Percentiles rank a stretch among this genome's conserved stretches.
Conservation (phyloP, 345 rosid species). For the Limnanthes douglasii region DNA sequence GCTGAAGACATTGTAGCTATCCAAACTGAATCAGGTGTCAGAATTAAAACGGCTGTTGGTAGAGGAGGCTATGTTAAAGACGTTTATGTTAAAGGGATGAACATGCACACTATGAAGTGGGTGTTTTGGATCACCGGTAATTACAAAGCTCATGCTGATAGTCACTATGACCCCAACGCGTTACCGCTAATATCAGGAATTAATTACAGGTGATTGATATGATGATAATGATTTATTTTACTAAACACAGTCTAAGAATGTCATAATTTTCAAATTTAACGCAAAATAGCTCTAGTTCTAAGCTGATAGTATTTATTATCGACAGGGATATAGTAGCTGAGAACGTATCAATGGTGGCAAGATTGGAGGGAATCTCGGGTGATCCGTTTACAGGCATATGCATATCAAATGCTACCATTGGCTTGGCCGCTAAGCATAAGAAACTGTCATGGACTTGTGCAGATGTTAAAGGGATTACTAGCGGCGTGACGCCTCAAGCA, state of each 20-base stretch:
- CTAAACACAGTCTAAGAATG: no score
- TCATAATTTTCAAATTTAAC: no score
- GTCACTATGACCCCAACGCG: slow-evolving; percentile 36
- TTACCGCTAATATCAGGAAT: slow-evolving; percentile 30
- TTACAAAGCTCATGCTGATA: slow-evolving; percentile 37
- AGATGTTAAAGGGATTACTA: slow-evolving; percentile 27
- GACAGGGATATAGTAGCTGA: slow-evolving; percentile 32
- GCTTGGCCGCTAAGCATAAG: slow-evolving; percentile 22
- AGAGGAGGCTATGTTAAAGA: slow-evolving; percentile 47
- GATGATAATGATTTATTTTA: no score
- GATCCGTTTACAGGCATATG: slow-evolving; percentile 42
- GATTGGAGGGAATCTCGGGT: slow-evolving; percentile 29
- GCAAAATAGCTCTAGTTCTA: no score
- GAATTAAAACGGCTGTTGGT: slow-evolving; percentile 49
- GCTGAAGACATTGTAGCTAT: slow-evolving; percentile 30
- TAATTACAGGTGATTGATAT: no score
- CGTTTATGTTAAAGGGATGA: slow-evolving; percentile 31
- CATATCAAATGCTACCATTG: slow-evolving; percentile 39
- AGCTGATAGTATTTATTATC: no score
- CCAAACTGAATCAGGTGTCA: slow-evolving; percentile 33
- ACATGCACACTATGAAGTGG: slow-evolving; percentile 41
- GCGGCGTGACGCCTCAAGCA: slow-evolving; percentile 33
- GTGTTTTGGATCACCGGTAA: slow-evolving; percentile 65
- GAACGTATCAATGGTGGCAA: slow-evolving; percentile 34
- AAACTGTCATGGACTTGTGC: slow-evolving; percentile 53